A percentile compares a stretch with the other conserved stretches of the same genome.
Evolutionary conservation across 768 basidiomycete genomes (phyloP).

Genomic region (Clathrus columnatus): DNA sequence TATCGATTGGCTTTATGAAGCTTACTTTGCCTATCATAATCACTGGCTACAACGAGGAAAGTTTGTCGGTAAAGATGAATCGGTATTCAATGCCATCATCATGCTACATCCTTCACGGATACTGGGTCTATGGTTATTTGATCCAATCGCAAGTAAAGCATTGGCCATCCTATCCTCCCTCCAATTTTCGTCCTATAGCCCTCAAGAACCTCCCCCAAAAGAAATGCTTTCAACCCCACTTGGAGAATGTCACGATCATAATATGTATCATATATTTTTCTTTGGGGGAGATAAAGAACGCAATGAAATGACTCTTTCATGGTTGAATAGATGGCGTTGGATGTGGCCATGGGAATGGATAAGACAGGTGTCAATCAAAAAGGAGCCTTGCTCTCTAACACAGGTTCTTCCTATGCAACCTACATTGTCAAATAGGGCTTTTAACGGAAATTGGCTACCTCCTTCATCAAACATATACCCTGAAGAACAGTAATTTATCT

Average conservation of each 20-base stretch:
- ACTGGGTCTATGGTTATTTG: conserved; percentile 32
- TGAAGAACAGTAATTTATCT: neutral
- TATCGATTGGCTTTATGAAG: conserved; percentile 36
- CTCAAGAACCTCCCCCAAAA: conserved; percentile 12
- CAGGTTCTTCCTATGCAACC: neutral
- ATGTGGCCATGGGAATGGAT: conserved; percentile 20
- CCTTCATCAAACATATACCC: neutral
- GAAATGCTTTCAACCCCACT: conserved; percentile 20
- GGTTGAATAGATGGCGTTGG: conserved; percentile 13
- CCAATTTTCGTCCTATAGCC: neutral
- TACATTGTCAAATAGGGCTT: conserved; percentile 1
- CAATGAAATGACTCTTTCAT: conserved; percentile 15
- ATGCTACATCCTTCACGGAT: conserved; percentile 38
- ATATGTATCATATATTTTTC: conserved; percentile 47
- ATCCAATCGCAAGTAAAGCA: conserved; percentile 13
- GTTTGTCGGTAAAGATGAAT: conserved; percentile 54
- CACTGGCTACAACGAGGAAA: conserved; percentile 36
- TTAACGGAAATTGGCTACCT: neutral
- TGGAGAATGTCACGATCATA: conserved; percentile 34
- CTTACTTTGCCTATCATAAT: conserved; percentile 45
- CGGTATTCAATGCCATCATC: conserved; percentile 40
- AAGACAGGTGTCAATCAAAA: neutral
- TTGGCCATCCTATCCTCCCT: neutral
- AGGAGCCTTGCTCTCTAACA: conserved; percentile 5
- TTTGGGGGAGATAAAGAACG: conserved; percentile 25